Evolutionary conservation across 176 grass and related monocot genomes (phyloP).

Genomic region (Phoenix dactylifera): DNA sequence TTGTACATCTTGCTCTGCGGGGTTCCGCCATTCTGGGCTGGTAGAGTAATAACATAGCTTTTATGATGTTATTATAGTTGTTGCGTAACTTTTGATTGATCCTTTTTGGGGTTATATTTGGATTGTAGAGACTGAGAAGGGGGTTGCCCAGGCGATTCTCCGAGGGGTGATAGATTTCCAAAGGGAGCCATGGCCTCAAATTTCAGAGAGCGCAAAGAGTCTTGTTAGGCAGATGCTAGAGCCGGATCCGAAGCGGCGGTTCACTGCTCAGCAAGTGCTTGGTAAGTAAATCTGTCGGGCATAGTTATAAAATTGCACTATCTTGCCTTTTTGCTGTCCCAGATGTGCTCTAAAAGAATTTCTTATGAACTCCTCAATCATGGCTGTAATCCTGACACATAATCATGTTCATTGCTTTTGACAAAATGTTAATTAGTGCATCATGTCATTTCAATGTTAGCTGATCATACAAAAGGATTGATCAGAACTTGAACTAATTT

Average conservation of each 20-base stretch:
- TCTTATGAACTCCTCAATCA: no score
- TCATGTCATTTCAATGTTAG: no score
- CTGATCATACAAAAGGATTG: no score
- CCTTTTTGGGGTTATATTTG: no score
- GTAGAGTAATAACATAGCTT: conserved; percentile 21
- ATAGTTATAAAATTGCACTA: no score
- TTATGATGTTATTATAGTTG: not conserved
- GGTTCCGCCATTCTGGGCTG: conserved; percentile 97
- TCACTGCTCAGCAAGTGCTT: conserved; percentile 85
- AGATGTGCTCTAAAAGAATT: no score
- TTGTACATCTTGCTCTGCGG: conserved; percentile 94
- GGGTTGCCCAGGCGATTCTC: conserved; percentile 93
- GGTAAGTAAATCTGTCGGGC: conserved; percentile 31
- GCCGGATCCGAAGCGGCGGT: conserved; percentile 62
- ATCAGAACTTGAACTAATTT: no score
- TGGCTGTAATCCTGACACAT: no score
- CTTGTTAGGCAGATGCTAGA: conserved; percentile 87
- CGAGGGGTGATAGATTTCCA: conserved; percentile 75
- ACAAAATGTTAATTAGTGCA: no score
- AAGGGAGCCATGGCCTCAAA: conserved; percentile 88
- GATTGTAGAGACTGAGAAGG: conserved; percentile 77
- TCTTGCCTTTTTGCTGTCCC: no score
- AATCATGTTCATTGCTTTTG: no score
- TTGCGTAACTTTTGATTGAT: no score
- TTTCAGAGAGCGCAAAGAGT: conserved; percentile 94